A percentile compares a stretch with the other conserved stretches of the same genome.
Evolutionary conservation across 306 rosid species (phyloP).

Genomic region (Cajanus cajan): DNA sequence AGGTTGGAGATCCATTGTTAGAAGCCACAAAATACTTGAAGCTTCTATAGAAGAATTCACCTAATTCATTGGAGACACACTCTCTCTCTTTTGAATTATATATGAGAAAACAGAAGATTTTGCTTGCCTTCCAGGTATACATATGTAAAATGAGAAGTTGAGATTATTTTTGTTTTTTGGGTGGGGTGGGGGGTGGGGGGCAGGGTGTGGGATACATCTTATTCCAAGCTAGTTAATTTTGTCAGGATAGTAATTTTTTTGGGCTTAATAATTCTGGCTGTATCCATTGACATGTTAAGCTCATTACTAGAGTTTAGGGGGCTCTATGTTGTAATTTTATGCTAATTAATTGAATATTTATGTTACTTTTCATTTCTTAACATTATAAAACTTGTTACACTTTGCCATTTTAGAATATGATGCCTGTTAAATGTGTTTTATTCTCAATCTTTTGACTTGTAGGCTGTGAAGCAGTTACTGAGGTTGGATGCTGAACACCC

Average conservation of each 20-base stretch:
- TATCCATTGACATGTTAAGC: constrained; percentile 10
- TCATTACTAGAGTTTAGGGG: not conserved
- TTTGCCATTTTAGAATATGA: constrained; percentile 7
- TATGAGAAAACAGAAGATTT: constrained; percentile 78
- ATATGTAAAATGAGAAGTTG: constrained; percentile 4
- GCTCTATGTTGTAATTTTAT: constrained; percentile 3
- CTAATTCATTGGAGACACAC: constrained; percentile 81
- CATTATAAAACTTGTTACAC: not conserved
- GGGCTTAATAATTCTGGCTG: not conserved
- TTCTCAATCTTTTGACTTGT: constrained; percentile 21
- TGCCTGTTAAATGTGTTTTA: constrained; percentile 8
- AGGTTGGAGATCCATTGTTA: constrained; percentile 84
- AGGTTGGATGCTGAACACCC: constrained; percentile 90
- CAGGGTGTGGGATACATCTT: not conserved
- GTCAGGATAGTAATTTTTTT: not conserved
- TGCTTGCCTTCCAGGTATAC: constrained; percentile 90
- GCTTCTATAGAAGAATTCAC: constrained; percentile 88
- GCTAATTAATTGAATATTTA: constrained; percentile 18
- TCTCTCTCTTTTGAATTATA: constrained; percentile 86
- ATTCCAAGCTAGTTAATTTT: not conserved
- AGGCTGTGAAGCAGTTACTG: constrained; percentile 92
- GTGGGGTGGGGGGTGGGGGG: too few relatives aligned
- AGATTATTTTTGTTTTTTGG: not conserved
- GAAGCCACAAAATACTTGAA: constrained; percentile 95
- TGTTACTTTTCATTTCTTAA: constrained; percentile 14